Conservation (phyloP, 2,329 filamentous ascomycete genomes). For the Apiospora pterosperma region DNA sequence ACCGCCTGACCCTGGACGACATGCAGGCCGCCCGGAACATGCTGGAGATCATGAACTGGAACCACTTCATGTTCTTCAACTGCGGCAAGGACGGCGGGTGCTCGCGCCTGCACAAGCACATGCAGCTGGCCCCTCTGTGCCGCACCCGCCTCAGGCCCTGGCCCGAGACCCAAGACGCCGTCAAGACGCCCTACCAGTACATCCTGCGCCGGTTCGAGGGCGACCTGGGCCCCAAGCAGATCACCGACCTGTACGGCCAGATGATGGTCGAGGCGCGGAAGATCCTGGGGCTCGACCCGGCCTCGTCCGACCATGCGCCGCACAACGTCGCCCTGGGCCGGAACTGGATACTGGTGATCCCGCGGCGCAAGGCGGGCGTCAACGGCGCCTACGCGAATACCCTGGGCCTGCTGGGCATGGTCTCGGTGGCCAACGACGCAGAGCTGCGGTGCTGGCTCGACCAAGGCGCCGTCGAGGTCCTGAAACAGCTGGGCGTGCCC, state of each 20-base stretch:
- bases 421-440: conserved; percentile 32
- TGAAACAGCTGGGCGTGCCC: conserved; percentile 33
- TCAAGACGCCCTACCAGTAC: conserved; percentile 31
- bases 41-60: conserved; percentile 22
- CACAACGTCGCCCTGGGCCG: conserved; percentile 44
- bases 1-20: conserved; percentile 36
- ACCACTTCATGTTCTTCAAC: conserved; percentile 43
- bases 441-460: conserved; percentile 34
- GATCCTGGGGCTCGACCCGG: conserved; percentile 7
- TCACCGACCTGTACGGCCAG: conserved; percentile 21
- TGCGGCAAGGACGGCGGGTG: conserved; percentile 41
- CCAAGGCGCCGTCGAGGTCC: conserved; percentile 30
- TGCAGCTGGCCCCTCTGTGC: conserved; percentile 38
- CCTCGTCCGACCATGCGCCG: conserved; percentile 20
- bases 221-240: conserved; percentile 15
- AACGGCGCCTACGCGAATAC: conserved; percentile 39
- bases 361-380: conserved; percentile 32
- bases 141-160: conserved; percentile 23
- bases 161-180: conserved; percentile 14
- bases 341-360: conserved; percentile 44
- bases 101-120: conserved; percentile 46
- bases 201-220: conserved; percentile 28
- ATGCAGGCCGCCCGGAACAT: conserved; percentile 33
- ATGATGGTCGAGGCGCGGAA: conserved; percentile 20
- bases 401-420: conserved; percentile 43